Percentiles rank a stretch among this genome's conserved stretches.
Conservation (phyloP, 768 basidiomycete genomes). For the Lentinula sp. region DNA sequence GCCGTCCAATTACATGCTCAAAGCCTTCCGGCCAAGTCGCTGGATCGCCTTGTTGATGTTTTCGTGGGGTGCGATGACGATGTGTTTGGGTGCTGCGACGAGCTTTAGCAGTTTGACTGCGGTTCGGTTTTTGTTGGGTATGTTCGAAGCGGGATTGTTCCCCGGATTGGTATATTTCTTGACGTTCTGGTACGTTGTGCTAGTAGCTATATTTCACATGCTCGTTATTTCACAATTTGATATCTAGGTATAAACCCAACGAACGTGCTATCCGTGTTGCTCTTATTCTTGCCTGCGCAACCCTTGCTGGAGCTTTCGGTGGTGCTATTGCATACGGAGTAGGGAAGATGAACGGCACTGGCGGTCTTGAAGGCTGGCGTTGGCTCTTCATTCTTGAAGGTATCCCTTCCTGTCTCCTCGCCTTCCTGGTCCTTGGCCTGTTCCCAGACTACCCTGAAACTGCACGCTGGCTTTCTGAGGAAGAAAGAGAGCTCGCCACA, state of each 20-base stretch:
- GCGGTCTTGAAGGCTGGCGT: slow-evolving; percentile 18
- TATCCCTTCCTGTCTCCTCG: slow-evolving; percentile 32
- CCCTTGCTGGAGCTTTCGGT: slow-evolving; percentile 26
- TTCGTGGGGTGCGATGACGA: slow-evolving; percentile 30
- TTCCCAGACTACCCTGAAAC: slow-evolving; percentile 49
- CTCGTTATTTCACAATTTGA: not conserved
- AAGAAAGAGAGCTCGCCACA: slow-evolving; percentile 34
- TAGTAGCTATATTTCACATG: not conserved
- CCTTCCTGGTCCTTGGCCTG: slow-evolving; percentile 21
- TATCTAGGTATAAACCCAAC: slow-evolving; percentile 4
- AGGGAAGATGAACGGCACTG: slow-evolving; percentile 18
- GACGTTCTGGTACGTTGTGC: slow-evolving; percentile 35
- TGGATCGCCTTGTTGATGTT: slow-evolving; percentile 36
- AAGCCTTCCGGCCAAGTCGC: slow-evolving; percentile 26
- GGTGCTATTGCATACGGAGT: slow-evolving; percentile 28
- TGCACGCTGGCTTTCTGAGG: slow-evolving; percentile 32
- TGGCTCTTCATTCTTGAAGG: slow-evolving; percentile 35
- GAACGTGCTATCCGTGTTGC: slow-evolving; percentile 15
- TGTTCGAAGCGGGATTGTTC: slow-evolving; percentile 35
- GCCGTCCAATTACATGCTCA: slow-evolving; percentile 33
- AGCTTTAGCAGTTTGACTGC: slow-evolving; percentile 31
- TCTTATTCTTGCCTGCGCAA: slow-evolving; percentile 26
- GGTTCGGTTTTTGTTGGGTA: slow-evolving; percentile 37
- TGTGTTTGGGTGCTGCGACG: slow-evolving; percentile 28
- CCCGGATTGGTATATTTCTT: slow-evolving; percentile 35